Base-by-base conservation (phyloP, 2,329 filamentous ascomycete genomes). In the Fusarium caatingaense region DNA sequence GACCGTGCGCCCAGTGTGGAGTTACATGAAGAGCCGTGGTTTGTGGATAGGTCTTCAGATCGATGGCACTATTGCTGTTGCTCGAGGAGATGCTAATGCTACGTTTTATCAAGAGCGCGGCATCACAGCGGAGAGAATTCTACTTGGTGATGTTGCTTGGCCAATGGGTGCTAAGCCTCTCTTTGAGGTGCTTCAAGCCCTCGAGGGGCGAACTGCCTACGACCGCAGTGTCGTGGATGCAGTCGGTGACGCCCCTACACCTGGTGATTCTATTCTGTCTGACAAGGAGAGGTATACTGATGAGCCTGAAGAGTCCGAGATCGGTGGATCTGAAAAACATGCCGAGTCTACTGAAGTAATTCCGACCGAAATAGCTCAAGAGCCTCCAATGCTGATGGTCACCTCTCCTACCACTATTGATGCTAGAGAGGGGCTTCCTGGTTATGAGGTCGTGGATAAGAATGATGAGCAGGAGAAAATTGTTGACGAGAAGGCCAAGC, bases 11-110 rank as follows among this genome's bases (percentile, higher is more conserved):
- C 92, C 93, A 0, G 86, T 94, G 9, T 95, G 91, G 85, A 93
- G 90, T 30, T 96, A 96, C 76, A 87, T 94, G 79, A 95, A 95
- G 82, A 92, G 89, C 67, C 86, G 92, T 32, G 93, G 93, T 2
- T 86, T 95, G 60, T 95, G 94, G 77, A 91, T 91, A 2, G 92
- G 92, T 15, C 86, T 94, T 0, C 91, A 93, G 69, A 84, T 94
- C n/a, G 92, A 95, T 71, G 93, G 93, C 4, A 94, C 92, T 0
- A 85, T 95, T 20, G 84, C 95, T 44, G 89, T 94, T 53, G 90
- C 93, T 74, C 86, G 93, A 23, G 88, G 86, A 1, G 93, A 94
- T 71, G 93, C 93, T 75, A 96, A 96, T 75, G 89, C 92, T 64
- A 85, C 87, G 12, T 95, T 95, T 72, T 96, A 94, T 76, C 88